phyloP scores from a whole-genome alignment of 1,139 yeast genomes.

The Kluyveromyces sp. region DNA sequence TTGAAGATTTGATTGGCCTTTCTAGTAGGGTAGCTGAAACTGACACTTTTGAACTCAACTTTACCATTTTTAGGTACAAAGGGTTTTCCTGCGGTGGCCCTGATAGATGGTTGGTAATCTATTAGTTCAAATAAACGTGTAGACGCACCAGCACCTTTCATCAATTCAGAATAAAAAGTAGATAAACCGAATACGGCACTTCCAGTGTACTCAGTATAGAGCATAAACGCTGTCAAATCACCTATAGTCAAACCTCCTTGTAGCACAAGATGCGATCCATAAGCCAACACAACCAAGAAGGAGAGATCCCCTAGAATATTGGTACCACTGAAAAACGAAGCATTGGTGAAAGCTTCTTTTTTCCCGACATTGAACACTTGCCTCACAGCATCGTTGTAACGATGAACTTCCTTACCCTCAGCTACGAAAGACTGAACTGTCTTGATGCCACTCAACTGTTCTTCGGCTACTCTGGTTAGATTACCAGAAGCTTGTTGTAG shows the following conservation, averaged over 20 bases:
- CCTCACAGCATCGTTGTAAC: constrained; percentile 65
- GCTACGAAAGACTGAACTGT: constrained; percentile 89
- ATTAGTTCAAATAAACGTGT: constrained; percentile 82
- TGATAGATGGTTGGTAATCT: constrained; percentile 66
- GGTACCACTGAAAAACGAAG: constrained; percentile 70
- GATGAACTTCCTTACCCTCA: constrained; percentile 56
- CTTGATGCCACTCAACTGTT: constrained; percentile 75
- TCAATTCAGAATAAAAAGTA: constrained; percentile 82
- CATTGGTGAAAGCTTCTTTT: constrained; percentile 72
- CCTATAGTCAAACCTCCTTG: constrained; percentile 73
- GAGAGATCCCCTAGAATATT: constrained; percentile 78
- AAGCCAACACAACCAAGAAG: constrained; percentile 64
- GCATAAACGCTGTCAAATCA: constrained; percentile 84
- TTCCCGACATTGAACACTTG: constrained; percentile 68
- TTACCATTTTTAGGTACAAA: constrained; percentile 26
- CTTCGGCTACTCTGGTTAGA: constrained; percentile 85
- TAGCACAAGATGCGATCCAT: constrained; percentile 75
- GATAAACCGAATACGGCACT: constrained; percentile 85
- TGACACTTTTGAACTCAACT: constrained; percentile 59
- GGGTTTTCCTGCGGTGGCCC: constrained; percentile 53
- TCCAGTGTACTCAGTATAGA: constrained; percentile 91
- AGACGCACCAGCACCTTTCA: constrained; percentile 97
- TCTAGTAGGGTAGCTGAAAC: constrained; percentile 82
- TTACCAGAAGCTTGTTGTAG: constrained; percentile 84
- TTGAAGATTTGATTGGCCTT: constrained; percentile 65